Conservation (phyloP, 306 rosid species). For the Corylus avellana region DNA sequence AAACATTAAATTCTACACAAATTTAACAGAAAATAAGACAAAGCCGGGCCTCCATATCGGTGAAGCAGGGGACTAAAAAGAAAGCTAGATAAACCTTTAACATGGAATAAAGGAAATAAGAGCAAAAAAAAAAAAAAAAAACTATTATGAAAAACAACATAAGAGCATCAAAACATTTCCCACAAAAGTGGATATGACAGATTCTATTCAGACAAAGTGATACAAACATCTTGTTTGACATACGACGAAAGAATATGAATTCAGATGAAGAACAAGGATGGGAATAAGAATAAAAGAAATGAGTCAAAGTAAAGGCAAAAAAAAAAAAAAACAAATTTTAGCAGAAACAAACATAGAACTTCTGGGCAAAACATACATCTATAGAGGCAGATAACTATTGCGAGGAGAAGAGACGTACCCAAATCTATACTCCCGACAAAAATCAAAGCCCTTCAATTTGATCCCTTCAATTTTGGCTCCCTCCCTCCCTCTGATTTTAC, state of each 20-base stretch:
- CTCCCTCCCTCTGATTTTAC: neutral
- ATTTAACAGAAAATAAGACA: too few relatives aligned
- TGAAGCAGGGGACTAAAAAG: neutral
- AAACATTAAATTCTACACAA: neutral
- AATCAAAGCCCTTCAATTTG: neutral
- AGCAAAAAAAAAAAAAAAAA: neutral
- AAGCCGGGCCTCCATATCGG: too few relatives aligned
- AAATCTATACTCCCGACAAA: constrained; percentile 1
- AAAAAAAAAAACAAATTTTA: neutral
- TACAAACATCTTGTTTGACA: neutral
- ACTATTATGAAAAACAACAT: too few relatives aligned
- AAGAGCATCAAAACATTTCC: neutral
- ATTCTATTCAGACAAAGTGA: neutral
- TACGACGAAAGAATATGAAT: too few relatives aligned
- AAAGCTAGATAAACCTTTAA: neutral
- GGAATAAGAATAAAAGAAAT: neutral
- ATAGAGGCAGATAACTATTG: neutral
- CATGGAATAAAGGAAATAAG: neutral
- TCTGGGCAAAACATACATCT: neutral
- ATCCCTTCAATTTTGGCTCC: neutral
- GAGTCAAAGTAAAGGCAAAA: neutral
- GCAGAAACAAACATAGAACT: neutral
- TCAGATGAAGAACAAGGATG: neutral
- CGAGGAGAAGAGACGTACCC: constrained; percentile 11
- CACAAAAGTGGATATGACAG: neutral